Base-by-base conservation (phyloP, 2,329 filamentous ascomycete genomes). In the Fusarium paranaense region DNA sequence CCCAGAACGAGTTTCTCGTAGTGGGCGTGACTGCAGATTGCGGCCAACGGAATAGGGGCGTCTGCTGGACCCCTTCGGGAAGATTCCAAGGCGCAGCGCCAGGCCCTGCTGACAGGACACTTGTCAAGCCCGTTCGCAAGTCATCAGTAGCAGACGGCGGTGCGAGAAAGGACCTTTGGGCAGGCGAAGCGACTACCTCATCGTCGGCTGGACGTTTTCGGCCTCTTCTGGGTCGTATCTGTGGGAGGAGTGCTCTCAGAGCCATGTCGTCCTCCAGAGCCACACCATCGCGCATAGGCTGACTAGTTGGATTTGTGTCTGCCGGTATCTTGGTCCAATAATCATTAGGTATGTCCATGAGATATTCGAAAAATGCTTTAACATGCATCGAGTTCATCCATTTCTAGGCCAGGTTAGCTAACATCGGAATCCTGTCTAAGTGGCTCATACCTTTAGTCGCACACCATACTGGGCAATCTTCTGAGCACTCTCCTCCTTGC, bases 311-410 rank as follows among this genome's bases (percentile, higher is more conserved):
- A 63, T 91, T 89, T 33, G 89, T 86, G 16, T 89, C 87, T 7
- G 87, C 85, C 0, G 95, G 95, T 27, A 97, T 88, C 38, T 94
- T 90, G 18, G 89, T 91, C 86, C 93, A 97, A 82, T 98, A 98
- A 0, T 90, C 84, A 81, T 97, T 95, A 30, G 89, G 86, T 73
- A 95, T 95, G 58, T 91, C 90, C 71, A 96, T 87, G 22, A 97
- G 90, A 81, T 95, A 98, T 81, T 97, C 95, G 79, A 98, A 98
- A 81, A 98, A 98, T 13, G 95, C 94, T 86, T 97, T 94, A 62
- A 98, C 91, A 81, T 98, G 95, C 93, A 97, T 96, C 6, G 95
- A 95, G 81, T 95, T 94, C 94, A 98, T 97, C 95, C 95, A 98
- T 80, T 96, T 92, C 94, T 94, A 78, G 42, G 56, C n/a, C 54